Base-by-base conservation (phyloP, 345 rosid species). In the Erysimum cheiranthoides region DNA sequence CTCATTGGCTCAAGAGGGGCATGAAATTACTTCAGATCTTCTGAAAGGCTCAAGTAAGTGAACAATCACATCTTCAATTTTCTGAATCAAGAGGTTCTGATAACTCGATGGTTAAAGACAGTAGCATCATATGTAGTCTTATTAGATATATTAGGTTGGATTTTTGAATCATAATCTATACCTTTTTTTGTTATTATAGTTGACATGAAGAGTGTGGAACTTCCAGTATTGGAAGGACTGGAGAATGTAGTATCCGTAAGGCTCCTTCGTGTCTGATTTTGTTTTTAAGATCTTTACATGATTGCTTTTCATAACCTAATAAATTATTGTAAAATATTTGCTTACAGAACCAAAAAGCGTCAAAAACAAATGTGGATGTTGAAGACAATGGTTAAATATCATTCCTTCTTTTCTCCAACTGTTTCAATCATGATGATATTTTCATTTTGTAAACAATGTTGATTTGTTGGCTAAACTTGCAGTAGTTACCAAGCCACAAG, bases 1-100 rank as follows among this genome's bases (percentile, higher is more conserved):
- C 72, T 87, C 97, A 47, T 80, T 87, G 82, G 97, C 90, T 0
- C 98, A 94, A 85, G 85, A 86, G 4, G 98, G 98, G 61, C 71
- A 75, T 64, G 90, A 90, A 62, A 62, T 93, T 17, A 84, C 85
- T 49, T 79, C 90, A 3, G 87, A 89, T 45, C 65, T 82, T 49
- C 80, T 91, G 8, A 85, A 87, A 68, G 73, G 77, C 42, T 82
- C 80, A 7, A 85, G 98, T 79, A 81, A 77, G 84, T 74, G 28
- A 5, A 54, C 0, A n/a, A 28, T 61, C 21, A 12, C 10, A 61
- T 13, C 16, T 61, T 59, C 5, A 5, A 35, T 1, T 59, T 34
- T 35, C 10, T 10, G 47, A 60, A 60, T 60, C 9, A 60, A 38
- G 43, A 59, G n/a, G 30, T 59, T 59, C n/a, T 30, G 21, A 34